These are phyloP conservation scores for Ogataea henricii DNA, from an alignment of 805 yeast species.

Conservation along the genomic window DNA sequence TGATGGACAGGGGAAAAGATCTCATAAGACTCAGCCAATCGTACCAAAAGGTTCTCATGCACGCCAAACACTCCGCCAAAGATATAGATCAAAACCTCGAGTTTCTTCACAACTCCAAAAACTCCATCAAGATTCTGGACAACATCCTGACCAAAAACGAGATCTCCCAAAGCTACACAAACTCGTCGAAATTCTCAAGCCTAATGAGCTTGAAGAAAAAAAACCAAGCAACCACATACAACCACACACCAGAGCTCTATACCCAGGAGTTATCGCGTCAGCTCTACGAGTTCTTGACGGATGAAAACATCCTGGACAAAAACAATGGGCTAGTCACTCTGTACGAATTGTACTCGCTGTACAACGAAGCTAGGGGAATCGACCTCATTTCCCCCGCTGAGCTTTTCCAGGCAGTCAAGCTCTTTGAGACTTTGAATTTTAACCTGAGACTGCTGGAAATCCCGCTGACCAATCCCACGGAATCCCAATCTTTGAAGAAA, in stretches of 20 bases:
- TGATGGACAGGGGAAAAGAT: constrained; percentile 79
- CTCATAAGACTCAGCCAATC: constrained; percentile 57
- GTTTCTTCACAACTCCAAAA: constrained; percentile 32
- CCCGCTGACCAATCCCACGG: constrained; percentile 45
- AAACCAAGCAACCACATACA: constrained; percentile 7
- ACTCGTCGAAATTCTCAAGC: constrained; percentile 23
- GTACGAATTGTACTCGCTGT: constrained; percentile 62
- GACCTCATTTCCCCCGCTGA: constrained; percentile 73
- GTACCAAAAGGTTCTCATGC: constrained; percentile 35
- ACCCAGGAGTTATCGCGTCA: constrained; percentile 75
- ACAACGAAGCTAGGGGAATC: constrained; percentile 64
- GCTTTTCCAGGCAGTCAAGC: constrained; percentile 58
- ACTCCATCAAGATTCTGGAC: constrained; percentile 30
- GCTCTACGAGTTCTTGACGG: constrained; percentile 66
- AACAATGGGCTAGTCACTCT: constrained; percentile 63
- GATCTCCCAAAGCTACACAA: constrained; percentile 25
- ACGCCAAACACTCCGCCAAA: constrained; percentile 13
- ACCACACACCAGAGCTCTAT: constrained; percentile 28
- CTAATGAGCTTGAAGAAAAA: constrained; percentile 22
- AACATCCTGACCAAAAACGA: constrained; percentile 32
- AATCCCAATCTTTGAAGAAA: constrained; percentile 12
- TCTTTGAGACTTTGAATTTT: constrained; percentile 50
- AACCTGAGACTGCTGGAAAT: constrained; percentile 39
- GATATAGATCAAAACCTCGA: constrained; percentile 28
- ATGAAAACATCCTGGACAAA: constrained; percentile 43